Percentiles rank a stretch among this genome's conserved stretches.
phyloP scores from a whole-genome alignment of 768 basidiomycete species.

The Rhodotorula graminis region DNA sequence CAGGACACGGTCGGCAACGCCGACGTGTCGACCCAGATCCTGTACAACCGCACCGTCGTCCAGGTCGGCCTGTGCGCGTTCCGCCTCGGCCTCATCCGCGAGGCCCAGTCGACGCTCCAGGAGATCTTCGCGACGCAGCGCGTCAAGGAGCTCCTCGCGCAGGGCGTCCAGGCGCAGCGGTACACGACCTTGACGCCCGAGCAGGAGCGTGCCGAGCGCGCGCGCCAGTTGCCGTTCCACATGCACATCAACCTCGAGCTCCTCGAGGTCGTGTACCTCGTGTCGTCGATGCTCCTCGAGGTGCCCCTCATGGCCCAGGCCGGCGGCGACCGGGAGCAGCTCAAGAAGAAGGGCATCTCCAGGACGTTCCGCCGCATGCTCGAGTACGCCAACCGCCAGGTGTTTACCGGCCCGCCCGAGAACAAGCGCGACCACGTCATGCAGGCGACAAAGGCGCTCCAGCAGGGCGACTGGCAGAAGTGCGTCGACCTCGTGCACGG shows the following conservation, averaged over 20 bases:
- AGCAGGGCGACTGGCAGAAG: constrained; percentile 94
- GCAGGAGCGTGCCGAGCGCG: constrained; percentile 94
- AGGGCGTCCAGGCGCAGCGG: constrained; percentile 88
- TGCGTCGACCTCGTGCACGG: constrained; percentile 87
- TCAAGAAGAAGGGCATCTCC: constrained; percentile 86
- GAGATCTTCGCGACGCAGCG: constrained; percentile 96
- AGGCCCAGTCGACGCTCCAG: constrained; percentile 83
- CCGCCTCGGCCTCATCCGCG: constrained; percentile 87
- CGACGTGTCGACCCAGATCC: constrained; percentile 92
- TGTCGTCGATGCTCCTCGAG: constrained; percentile 97
- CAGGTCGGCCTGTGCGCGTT: constrained; percentile 96
- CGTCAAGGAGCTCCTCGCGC: constrained; percentile 93
- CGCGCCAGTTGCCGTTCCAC: constrained; percentile 95
- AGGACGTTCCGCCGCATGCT: constrained; percentile 91
- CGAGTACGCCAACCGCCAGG: constrained; percentile 94
- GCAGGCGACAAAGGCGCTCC: constrained; percentile 95
- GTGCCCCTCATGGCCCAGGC: constrained; percentile 75
- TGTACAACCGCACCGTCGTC: constrained; percentile 95
- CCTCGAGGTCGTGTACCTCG: constrained; percentile 92
- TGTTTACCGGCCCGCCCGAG: constrained; percentile 76
- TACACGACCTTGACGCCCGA: constrained; percentile 64
- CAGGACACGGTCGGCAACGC: constrained; percentile 95
- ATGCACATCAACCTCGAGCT: constrained; percentile 99
- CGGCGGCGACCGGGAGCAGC: constrained; percentile 88
- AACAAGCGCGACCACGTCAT: constrained; percentile 98